Percentiles rank a stretch among this genome's conserved stretches.
These are phyloP conservation scores for Apiospora kogelbergensis DNA, from an alignment of 2,329 filamentous ascomycete genomes.

Conservation along the genomic window DNA sequence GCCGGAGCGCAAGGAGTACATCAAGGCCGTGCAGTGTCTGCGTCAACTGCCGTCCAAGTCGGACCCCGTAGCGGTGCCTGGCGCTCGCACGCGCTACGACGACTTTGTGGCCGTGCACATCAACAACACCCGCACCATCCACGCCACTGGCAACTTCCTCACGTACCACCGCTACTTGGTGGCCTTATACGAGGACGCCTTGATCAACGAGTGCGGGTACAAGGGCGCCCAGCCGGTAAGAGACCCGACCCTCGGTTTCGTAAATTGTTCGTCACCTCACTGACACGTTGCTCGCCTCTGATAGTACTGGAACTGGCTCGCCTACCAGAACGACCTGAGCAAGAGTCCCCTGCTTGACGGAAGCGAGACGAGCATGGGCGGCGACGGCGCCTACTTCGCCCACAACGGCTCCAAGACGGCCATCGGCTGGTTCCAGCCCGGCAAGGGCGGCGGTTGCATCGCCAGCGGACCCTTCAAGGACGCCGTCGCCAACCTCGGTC, in stretches of 20 bases:
- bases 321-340: conserved; percentile 42
- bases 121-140: conserved; percentile 25
- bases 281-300: background rate
- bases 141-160: conserved; percentile 20
- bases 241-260: fast-evolving
- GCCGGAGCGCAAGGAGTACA: conserved; percentile 20
- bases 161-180: background rate
- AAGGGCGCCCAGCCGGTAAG: background rate
- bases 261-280: background rate
- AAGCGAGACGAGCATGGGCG: conserved; percentile 48
- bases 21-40: conserved; percentile 27
- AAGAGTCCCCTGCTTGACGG: conserved; percentile 57
- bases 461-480: conserved; percentile 48
- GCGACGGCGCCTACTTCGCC: conserved; percentile 38
- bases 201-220: background rate
- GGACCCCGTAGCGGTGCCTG: conserved; percentile 21
- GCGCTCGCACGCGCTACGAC: conserved; percentile 30
- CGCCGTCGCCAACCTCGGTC: conserved; percentile 30
- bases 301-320: conserved; percentile 52
- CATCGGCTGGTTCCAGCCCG: conserved; percentile 3
- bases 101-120: conserved; percentile 34
- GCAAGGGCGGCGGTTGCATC: conserved; percentile 47
- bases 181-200: background rate
- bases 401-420: background rate
- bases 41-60: conserved; percentile 23